Percentiles rank a stretch among this genome's conserved stretches.
Evolutionary conservation across 768 basidiomycete genomes (phyloP).

Genomic region (Sporobolomyces pararoseus): DNA sequence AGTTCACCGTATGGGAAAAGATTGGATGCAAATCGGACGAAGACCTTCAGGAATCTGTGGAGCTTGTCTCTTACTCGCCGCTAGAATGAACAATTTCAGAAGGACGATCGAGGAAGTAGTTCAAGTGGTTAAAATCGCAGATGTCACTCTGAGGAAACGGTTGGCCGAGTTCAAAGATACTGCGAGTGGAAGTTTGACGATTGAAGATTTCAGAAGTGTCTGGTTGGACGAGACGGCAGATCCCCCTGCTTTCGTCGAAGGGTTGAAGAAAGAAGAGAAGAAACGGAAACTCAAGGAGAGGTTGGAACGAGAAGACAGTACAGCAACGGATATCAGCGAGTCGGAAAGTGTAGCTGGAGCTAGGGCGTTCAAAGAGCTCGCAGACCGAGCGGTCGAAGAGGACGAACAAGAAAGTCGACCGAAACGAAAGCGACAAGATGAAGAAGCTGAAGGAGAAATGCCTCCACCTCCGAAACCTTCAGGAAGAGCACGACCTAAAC

Average conservation of each 20-base stretch:
- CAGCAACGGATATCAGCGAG: slow-evolving; percentile 16
- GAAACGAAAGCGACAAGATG: slow-evolving; percentile 46
- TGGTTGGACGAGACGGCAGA: slow-evolving; percentile 90
- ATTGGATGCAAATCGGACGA: slow-evolving; percentile 95
- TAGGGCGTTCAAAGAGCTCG: slow-evolving; percentile 32
- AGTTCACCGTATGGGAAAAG: slow-evolving; percentile 86
- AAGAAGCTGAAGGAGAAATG: slow-evolving; percentile 34
- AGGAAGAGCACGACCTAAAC: slow-evolving; percentile 42
- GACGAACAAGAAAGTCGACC: slow-evolving; percentile 43
- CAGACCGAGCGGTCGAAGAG: slow-evolving; percentile 46
- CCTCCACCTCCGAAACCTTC: slow-evolving; percentile 13
- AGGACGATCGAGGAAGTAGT: slow-evolving; percentile 91
- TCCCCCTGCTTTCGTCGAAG: slow-evolving; percentile 70
- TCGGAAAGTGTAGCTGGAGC: slow-evolving; percentile 11
- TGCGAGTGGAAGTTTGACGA: slow-evolving; percentile 73
- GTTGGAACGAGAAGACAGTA: slow-evolving; percentile 10
- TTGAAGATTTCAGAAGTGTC: slow-evolving; percentile 82
- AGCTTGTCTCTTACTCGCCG: slow-evolving; percentile 87
- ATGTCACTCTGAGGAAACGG: slow-evolving; percentile 85
- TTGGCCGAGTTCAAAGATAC: slow-evolving; percentile 92
- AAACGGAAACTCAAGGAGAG: slow-evolving; percentile 14
- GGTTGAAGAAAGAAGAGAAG: slow-evolving; percentile 36
- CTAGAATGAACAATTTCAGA: slow-evolving; percentile 96
- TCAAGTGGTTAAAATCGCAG: slow-evolving; percentile 98
- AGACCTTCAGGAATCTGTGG: slow-evolving; percentile 97